Evolutionary conservation across 352 stramenopile genomes (phyloP), one percentile per base, ranked within the genome.

Genomic region (Phytophthora palmivora): DNA sequence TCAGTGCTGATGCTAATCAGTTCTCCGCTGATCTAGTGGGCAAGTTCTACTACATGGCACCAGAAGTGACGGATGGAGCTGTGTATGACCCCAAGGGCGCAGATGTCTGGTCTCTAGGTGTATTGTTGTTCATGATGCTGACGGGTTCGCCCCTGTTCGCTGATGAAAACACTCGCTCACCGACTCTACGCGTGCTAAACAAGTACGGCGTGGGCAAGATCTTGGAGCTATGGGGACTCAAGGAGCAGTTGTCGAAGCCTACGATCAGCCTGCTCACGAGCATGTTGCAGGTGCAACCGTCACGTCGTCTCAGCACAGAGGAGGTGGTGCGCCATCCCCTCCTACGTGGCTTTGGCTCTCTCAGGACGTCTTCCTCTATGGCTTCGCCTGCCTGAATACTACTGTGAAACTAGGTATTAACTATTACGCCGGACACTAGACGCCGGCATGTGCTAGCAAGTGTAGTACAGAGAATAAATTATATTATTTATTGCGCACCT

Each of bases 31-130:
- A 87, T 15, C 37, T 64, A 11, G 83, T 89, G 6, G 83, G 83
- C 26, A 92, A 92, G 30, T 74, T 84, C 24, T 84, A 88, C 64
- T 91, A 91, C 70, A 93, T 88, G 76, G 84, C 84, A 6, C 84
- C 82, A 0, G 84, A 93, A 64, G 76, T 89, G 24, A 58, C 48
- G 0, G 39, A 56, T 3, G 63, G 52, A 7, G 51, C 58, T 6
- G 42, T 50, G 16, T 91, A 89, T 60, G 74, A 88, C 58, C 67
- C 82, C 0, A 73, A 70, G 21, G 50, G 36, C 0, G 80, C 80
- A n/a, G 83, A 92, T 28, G 70, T 89, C 55, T 90, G 80, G 83
- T 89, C 83, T 16, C 68, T 92, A 1, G 80, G 83, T 6, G 65
- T 88, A 22, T 63, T 92, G 37, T 55, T 92, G 6, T 92, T 89